A percentile compares a stretch with the other conserved stretches of the same genome.
Evolutionary conservation across 768 basidiomycete genomes (phyloP).

Genomic region (Lanmaoa pseudosensibilis): DNA sequence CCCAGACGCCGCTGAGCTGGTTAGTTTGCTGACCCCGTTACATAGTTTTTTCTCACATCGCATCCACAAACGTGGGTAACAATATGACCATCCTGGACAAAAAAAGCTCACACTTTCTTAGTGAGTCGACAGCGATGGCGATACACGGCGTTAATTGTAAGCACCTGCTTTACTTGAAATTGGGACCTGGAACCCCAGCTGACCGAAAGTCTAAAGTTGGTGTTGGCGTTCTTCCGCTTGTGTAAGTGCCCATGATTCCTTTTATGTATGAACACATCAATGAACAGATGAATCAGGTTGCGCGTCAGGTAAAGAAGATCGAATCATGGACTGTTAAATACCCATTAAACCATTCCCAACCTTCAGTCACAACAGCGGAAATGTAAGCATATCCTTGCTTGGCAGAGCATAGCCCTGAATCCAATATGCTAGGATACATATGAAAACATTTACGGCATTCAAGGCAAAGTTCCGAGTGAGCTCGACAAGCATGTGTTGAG

Average conservation of each 20-base stretch:
- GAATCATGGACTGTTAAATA: neutral
- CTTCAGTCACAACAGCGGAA: slow-evolving; percentile 30
- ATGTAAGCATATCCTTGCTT: slow-evolving; percentile 22
- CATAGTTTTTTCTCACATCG: slow-evolving; percentile 13
- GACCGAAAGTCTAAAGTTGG: slow-evolving; percentile 19
- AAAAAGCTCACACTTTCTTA: slow-evolving; percentile 1
- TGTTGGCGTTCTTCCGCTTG: slow-evolving; percentile 32
- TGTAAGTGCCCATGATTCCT: slow-evolving; percentile 20
- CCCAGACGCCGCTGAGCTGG: neutral
- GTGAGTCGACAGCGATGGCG: slow-evolving; percentile 31
- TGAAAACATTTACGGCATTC: slow-evolving; percentile 26
- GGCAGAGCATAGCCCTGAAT: neutral
- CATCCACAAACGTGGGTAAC: slow-evolving; percentile 14
- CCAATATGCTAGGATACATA: slow-evolving; percentile 23
- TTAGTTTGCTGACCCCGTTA: neutral
- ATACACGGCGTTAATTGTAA: slow-evolving; percentile 36
- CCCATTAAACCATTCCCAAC: slow-evolving; percentile 19
- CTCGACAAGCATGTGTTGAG: neutral
- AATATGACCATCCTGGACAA: neutral
- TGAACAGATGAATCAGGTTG: slow-evolving; percentile 33
- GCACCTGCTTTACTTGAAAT: slow-evolving; percentile 15
- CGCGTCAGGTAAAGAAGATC: slow-evolving; percentile 25
- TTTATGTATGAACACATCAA: neutral
- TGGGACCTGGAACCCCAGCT: neutral
- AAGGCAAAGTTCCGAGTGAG: slow-evolving; percentile 25